A percentile compares a stretch with the other conserved stretches of the same genome.
These are phyloP conservation scores for Hyaloscypha finlandica DNA, from an alignment of 495 filamentous ascomycete species.

Conservation along the genomic window DNA sequence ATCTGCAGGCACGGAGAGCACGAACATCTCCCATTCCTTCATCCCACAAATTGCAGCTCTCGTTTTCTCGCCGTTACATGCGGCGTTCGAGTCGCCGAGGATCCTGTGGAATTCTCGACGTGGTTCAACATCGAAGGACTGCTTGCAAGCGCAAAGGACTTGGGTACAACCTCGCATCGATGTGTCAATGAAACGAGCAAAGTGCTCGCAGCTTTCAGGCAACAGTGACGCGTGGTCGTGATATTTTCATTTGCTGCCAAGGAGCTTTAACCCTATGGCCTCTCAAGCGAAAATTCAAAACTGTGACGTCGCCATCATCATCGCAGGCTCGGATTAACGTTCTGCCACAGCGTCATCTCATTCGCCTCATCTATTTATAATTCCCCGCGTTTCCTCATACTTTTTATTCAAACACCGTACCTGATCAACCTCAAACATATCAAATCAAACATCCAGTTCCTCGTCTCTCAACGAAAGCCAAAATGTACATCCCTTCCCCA, in stretches of 20 bases:
- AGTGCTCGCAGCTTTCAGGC: background rate
- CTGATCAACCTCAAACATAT: background rate
- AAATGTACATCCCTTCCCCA: slow-evolving; percentile 15
- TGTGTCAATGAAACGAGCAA: background rate
- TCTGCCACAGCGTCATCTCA: background rate
- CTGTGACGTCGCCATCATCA: background rate
- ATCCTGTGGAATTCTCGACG: no score
- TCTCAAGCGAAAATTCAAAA: background rate
- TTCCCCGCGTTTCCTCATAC: background rate
- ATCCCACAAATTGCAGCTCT: no score
- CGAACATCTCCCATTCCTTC: no score
- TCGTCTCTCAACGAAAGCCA: background rate
- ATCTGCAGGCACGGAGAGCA: no score
- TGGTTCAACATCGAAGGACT: no score
- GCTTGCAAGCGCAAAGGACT: no score
- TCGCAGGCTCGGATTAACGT: background rate
- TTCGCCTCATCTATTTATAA: background rate
- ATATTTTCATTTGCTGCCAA: background rate
- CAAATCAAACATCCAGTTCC: background rate
- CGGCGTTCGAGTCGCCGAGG: no score
- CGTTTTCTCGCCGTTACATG: no score
- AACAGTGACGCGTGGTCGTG: background rate
- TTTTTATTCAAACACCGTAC: no score
- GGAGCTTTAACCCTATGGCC: background rate
- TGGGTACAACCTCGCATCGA: no score